Evolutionary conservation across 2,329 filamentous ascomycete genomes (phyloP).

Genomic region (Fusarium sp.): DNA sequence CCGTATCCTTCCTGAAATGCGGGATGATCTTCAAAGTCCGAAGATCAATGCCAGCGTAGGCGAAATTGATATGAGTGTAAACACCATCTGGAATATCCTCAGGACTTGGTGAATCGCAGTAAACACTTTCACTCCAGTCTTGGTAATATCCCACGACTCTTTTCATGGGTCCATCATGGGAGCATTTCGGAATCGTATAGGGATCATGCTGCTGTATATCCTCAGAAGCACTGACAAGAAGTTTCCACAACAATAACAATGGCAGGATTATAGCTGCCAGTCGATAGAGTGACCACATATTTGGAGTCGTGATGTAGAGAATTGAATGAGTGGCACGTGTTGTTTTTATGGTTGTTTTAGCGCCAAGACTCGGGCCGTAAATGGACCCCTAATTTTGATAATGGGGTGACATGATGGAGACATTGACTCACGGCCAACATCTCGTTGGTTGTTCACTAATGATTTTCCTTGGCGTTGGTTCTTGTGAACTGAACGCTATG

Average conservation of each 20-base stretch:
- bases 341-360: not conserved
- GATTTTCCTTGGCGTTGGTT: not conserved
- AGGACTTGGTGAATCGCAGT: slow-evolving; percentile 48
- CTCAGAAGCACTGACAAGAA: not conserved
- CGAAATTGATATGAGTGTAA: slow-evolving; percentile 5
- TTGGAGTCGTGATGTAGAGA: not conserved
- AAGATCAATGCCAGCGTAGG: slow-evolving; percentile 43
- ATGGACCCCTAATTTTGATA: not conserved
- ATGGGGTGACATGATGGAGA: not conserved
- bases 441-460: not conserved
- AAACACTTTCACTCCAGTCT: not conserved
- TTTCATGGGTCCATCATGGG: not conserved
- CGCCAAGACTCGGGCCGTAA: not conserved
- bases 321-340: not conserved
- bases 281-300: not conserved
- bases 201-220: not conserved
- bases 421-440: not conserved
- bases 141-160: not conserved
- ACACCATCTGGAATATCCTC: not conserved
- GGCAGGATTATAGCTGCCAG: not conserved
- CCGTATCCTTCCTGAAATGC: not conserved
- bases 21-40: slow-evolving; percentile 13
- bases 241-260: not conserved
- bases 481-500: not conserved
- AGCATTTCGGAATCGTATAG: not conserved